Percentiles rank a stretch among this genome's conserved stretches.
Evolutionary conservation across 2,329 filamentous ascomycete genomes (phyloP).

Genomic region (Diplodia sapinea): DNA sequence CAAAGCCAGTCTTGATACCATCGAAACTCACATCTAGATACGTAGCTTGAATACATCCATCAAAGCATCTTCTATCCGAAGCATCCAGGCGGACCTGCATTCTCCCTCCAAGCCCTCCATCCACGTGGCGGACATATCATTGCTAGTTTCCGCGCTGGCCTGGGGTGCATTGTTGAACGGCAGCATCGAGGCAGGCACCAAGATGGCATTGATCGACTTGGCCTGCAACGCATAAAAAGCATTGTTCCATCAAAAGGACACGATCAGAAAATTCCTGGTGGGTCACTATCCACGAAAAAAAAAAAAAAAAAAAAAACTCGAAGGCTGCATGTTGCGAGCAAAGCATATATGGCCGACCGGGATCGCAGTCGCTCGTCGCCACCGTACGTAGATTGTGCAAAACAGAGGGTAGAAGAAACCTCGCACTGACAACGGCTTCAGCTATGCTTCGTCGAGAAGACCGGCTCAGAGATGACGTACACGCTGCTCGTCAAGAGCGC

Average conservation of each 20-base stretch:
- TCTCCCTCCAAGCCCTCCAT: background rate
- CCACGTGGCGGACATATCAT: background rate
- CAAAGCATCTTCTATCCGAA: background rate
- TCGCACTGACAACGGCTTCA: background rate
- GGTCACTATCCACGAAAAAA: too few species aligned
- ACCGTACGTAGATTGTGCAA: background rate
- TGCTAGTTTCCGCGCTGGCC: background rate
- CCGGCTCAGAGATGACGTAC: background rate
- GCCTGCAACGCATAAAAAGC: background rate
- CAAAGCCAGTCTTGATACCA: background rate
- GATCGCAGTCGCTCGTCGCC: background rate
- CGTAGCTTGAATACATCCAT: background rate
- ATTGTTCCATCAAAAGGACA: background rate
- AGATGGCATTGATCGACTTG: background rate
- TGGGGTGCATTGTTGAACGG: background rate
- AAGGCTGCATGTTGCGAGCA: too few species aligned
- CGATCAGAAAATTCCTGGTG: conserved; percentile 5
- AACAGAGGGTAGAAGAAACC: too few species aligned
- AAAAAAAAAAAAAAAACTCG: too few species aligned
- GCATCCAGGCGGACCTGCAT: background rate
- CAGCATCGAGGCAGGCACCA: background rate
- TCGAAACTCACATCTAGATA: background rate
- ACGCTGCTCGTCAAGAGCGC: background rate
- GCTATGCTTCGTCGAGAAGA: background rate
- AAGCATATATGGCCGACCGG: background rate